phyloP scores from a whole-genome alignment of 331 rosid species.

The Erythrophleum ivorense region DNA sequence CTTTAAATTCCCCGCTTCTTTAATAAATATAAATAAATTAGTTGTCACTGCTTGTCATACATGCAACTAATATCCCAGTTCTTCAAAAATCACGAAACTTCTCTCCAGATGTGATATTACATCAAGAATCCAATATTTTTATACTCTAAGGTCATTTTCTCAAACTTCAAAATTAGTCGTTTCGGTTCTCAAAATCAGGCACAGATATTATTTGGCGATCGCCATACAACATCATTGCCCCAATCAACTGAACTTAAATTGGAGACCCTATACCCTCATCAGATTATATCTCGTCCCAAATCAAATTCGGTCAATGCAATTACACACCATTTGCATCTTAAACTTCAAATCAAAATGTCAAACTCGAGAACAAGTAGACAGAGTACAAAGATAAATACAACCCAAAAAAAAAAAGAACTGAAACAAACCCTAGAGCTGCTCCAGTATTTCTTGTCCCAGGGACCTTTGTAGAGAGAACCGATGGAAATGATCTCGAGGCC shows the following conservation, averaged over 20 bases:
- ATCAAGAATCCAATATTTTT: too few relatives aligned
- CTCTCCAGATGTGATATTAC: too few relatives aligned
- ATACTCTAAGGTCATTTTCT: too few relatives aligned
- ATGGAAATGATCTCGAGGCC: conserved; percentile 78
- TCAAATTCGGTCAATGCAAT: not conserved
- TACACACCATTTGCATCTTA: not conserved
- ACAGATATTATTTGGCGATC: too few relatives aligned
- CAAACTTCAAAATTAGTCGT: too few relatives aligned
- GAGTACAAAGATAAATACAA: not conserved
- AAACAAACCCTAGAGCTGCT: conserved; percentile 86
- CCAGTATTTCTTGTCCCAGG: conserved; percentile 95
- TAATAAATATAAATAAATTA: too few relatives aligned
- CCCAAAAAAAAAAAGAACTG: not conserved
- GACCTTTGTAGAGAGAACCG: conserved; percentile 78
- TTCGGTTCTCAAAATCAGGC: too few relatives aligned
- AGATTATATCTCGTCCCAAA: not conserved
- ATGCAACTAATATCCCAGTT: too few relatives aligned
- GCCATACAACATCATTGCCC: not conserved
- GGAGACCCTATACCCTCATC: not conserved
- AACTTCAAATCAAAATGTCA: not conserved
- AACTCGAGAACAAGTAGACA: not conserved
- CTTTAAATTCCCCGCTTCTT: not conserved
- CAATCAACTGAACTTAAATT: not conserved
- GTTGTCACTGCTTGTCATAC: not conserved
- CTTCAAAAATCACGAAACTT: too few relatives aligned